Evolutionary conservation across 345 rosid species (phyloP), one percentile per base, ranked within the genome.

Genomic region (Salix koriyanagi): DNA sequence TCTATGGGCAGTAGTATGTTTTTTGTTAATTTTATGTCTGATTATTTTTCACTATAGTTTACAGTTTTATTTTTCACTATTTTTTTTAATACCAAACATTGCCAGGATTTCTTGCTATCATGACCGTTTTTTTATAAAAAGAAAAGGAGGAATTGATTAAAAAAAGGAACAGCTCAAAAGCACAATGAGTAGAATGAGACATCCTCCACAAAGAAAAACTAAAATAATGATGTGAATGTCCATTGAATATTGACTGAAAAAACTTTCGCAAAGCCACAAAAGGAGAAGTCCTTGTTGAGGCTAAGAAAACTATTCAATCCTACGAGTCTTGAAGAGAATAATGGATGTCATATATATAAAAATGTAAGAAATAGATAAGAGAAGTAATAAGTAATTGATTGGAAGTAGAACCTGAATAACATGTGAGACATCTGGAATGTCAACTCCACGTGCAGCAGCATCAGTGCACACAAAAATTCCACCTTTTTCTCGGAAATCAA

Each of bases 391-490:
- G 37, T 41, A 34, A 77, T 64, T 25, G 39, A 74, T 52, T n/a
- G 48, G 70, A 42, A 71, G 68, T 82, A 65, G 69, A 79, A 92
- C 99, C 99, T 96, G 99, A 86, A 96, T 86, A 79, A 96, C 90
- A 70, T 93, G 98, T 23, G 93, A 87, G 76, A 96, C 91, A 74
- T 93, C 89, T 74, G 97, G 98, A 82, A 96, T 89, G 80, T 96
- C 99, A 79, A 96, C 88, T 76, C 99, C 99, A 70, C 99, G 96
- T 19, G 99, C 93, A 73, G 97, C 99, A 13, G 99, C 99, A 88
- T 93, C 99, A 60, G 99, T 96, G 80, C 99, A 93, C 12, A 96
- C 94, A 76, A 96, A 86, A 74, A 91, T 82, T 78, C 99, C 97
- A 37, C 98, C 97, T 28, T 87, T 87, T 79, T 91, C 94, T 82